Evolutionary conservation across 192 early-diverging fungal genomes (phyloP).

Genomic region (Backusella luteola): DNA sequence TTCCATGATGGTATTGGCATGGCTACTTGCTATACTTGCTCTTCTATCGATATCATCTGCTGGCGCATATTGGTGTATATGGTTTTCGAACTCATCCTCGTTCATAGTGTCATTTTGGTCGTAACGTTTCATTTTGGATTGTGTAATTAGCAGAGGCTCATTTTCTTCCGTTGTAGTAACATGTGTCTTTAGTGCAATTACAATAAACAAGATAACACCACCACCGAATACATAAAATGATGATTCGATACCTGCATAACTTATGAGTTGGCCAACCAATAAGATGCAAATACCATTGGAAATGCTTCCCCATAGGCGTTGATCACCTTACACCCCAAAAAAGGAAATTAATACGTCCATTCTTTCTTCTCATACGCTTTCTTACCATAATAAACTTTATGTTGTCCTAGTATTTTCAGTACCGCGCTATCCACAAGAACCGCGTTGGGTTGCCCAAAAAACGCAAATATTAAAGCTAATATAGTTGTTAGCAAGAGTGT

Average conservation of each 20-base stretch:
- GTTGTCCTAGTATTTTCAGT: conserved; percentile 38
- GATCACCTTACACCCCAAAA: conserved; percentile 24
- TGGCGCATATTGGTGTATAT: neutral
- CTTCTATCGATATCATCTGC: conserved; percentile 12
- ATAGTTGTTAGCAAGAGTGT: conserved; percentile 16
- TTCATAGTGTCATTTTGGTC: neutral
- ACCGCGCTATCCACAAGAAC: conserved; percentile 40
- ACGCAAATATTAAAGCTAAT: conserved; percentile 31
- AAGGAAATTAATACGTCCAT: neutral
- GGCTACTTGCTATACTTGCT: conserved; percentile 24
- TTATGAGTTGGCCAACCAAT: conserved; percentile 19
- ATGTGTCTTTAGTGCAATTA: conserved; percentile 14
- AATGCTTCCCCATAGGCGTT: conserved; percentile 34
- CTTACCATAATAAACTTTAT: conserved; percentile 43
- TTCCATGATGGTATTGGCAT: conserved; percentile 26
- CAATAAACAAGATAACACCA: conserved; percentile 17
- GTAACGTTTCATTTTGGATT: neutral
- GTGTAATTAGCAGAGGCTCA: conserved; percentile 19
- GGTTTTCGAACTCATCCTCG: neutral
- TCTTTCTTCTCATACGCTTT: neutral
- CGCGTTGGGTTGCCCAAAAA: conserved; percentile 31
- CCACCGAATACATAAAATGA: conserved; percentile 35
- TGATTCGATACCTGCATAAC: conserved; percentile 15
- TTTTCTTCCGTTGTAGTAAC: neutral
- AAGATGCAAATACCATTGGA: conserved; percentile 31